These are phyloP conservation scores for Lactarius sp. DNA, from an alignment of 768 basidiomycete species.

Conservation along the genomic window DNA sequence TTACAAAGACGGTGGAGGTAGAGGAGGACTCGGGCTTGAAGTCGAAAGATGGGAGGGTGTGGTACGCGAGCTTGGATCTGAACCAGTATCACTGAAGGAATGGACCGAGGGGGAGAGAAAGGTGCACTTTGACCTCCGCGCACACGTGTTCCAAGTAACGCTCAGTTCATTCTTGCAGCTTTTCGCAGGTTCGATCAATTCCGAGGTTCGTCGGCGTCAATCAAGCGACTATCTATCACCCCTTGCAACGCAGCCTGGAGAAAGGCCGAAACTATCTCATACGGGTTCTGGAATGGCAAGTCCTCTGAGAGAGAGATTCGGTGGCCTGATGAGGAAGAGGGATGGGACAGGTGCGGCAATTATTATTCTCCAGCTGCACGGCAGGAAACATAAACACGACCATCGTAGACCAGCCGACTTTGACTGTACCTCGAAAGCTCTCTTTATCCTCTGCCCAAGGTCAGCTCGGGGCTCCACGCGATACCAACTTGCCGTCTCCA, in stretches of 20 bases:
- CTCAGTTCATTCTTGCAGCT: slow-evolving; percentile 43
- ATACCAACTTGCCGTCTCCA: slow-evolving; percentile 56
- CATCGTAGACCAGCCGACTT: slow-evolving; percentile 52
- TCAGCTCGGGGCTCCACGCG: slow-evolving; percentile 54
- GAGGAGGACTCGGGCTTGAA: slow-evolving; percentile 71
- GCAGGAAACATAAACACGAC: slow-evolving; percentile 6
- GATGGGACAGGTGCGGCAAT: slow-evolving; percentile 58
- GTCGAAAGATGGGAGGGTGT: slow-evolving; percentile 89
- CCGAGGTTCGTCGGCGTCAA: slow-evolving; percentile 82
- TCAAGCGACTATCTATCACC: slow-evolving; percentile 68
- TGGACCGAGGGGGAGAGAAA: slow-evolving; percentile 83
- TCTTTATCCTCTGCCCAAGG: slow-evolving; percentile 61
- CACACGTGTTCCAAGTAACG: slow-evolving; percentile 7
- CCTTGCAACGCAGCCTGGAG: slow-evolving; percentile 48
- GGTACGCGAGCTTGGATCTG: slow-evolving; percentile 66
- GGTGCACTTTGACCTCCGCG: slow-evolving; percentile 41
- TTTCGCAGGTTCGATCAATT: slow-evolving; percentile 78
- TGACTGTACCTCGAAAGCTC: slow-evolving; percentile 56
- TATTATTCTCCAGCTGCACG: background rate
- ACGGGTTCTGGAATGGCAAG: slow-evolving; percentile 42
- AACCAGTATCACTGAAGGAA: slow-evolving; percentile 74
- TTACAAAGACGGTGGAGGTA: slow-evolving; percentile 73
- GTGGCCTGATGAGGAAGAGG: slow-evolving; percentile 54
- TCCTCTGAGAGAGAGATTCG: slow-evolving; percentile 65
- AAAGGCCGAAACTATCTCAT: slow-evolving; percentile 56